These are phyloP conservation scores for Pilasporangium apinafurcum DNA, from an alignment of 352 stramenopile species.

Conservation along the genomic window DNA sequence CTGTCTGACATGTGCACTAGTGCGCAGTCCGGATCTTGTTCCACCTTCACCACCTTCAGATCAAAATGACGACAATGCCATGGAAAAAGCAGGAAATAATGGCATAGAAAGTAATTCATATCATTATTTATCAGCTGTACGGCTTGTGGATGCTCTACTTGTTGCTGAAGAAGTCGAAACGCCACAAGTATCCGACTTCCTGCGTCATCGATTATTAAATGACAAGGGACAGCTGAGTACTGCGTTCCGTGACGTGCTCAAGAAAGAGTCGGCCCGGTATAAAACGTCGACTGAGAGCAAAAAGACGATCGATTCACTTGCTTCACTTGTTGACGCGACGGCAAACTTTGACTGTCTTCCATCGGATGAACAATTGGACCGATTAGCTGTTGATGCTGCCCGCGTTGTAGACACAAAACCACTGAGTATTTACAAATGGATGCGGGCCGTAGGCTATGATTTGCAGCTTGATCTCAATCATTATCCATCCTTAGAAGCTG, in stretches of 20 bases:
- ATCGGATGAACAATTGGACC: neutral
- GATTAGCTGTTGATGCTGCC: neutral
- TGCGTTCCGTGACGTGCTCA: constrained; percentile 6
- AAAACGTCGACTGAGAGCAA: constrained; percentile 23
- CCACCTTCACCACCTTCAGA: constrained; percentile 5
- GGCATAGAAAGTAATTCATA: neutral
- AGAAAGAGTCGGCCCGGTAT: constrained; percentile 15
- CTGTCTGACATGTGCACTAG: constrained; percentile 49
- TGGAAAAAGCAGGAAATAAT: neutral
- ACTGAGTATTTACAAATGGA: constrained; percentile 32
- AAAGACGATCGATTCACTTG: constrained; percentile 17
- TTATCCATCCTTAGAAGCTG: constrained; percentile 31
- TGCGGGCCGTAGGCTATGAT: constrained; percentile 49
- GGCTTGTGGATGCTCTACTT: constrained; percentile 27
- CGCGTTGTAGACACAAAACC: constrained; percentile 14
- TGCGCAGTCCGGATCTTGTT: constrained; percentile 35
- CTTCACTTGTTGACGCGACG: constrained; percentile 14
- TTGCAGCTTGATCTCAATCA: constrained; percentile 46
- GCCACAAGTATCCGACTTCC: constrained; percentile 21
- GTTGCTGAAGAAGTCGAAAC: constrained; percentile 21
- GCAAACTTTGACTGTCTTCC: neutral
- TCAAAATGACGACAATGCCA: neutral
- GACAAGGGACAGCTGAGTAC: constrained; percentile 1
- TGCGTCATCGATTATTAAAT: constrained; percentile 20
- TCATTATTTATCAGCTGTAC: constrained; percentile 15